A percentile compares a stretch with the other conserved stretches of the same genome.
phyloP scores from a whole-genome alignment of 352 stramenopile genomes.

The Phytophthora capsici region DNA sequence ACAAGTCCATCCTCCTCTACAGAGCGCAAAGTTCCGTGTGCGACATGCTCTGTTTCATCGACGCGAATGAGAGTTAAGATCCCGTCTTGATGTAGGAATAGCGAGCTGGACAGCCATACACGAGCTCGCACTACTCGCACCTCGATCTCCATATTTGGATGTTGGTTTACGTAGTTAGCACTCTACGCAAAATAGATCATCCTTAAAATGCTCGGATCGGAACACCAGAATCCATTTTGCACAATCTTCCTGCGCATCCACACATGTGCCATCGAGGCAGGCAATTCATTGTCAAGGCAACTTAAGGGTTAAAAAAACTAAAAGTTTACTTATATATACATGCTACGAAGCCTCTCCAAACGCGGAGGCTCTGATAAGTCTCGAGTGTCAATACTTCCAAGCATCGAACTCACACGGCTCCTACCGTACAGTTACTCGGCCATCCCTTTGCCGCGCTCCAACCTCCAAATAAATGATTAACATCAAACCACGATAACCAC shows the following conservation, averaged over 20 bases:
- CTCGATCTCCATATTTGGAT: slow-evolving; percentile 36
- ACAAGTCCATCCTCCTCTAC: slow-evolving; percentile 15
- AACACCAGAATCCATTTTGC: slow-evolving; percentile 6
- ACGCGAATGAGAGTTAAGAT: slow-evolving; percentile 46
- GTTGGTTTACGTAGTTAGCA: not conserved
- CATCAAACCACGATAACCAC: slow-evolving; percentile 20
- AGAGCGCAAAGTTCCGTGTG: slow-evolving; percentile 35
- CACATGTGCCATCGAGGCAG: not conserved
- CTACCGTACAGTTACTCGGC: slow-evolving; percentile 19
- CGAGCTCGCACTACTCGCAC: slow-evolving; percentile 42
- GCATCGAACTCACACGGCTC: slow-evolving; percentile 30
- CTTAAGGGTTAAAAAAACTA: slow-evolving; percentile 3
- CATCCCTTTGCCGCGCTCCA: slow-evolving; percentile 22
- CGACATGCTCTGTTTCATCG: slow-evolving; percentile 27
- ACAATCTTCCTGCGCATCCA: not conserved
- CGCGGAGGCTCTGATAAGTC: slow-evolving; percentile 23
- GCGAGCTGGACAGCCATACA: slow-evolving; percentile 47
- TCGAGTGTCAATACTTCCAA: slow-evolving; percentile 37
- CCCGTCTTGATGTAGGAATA: slow-evolving; percentile 39
- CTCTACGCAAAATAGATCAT: slow-evolving; percentile 12
- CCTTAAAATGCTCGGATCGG: not conserved
- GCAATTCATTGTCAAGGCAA: not conserved
- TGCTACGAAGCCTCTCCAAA: slow-evolving; percentile 16
- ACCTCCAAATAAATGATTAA: slow-evolving; percentile 50
- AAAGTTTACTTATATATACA: slow-evolving; percentile 37